These are phyloP conservation scores for Umbelopsis ramanniana DNA, from an alignment of 192 early-diverging fungal species.

Conservation along the genomic window DNA sequence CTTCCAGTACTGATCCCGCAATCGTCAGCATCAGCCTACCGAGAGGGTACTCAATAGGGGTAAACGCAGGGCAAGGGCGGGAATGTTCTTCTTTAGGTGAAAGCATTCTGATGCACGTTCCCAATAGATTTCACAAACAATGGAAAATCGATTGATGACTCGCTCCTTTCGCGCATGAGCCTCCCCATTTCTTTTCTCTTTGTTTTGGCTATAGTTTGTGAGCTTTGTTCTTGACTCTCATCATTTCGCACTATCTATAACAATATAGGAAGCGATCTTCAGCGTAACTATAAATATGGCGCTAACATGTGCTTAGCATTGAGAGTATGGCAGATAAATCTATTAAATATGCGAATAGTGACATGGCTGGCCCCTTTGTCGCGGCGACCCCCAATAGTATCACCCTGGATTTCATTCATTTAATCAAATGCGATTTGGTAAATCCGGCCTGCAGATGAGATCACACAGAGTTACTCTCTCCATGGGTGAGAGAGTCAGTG, in stretches of 20 bases:
- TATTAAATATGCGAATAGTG: too few relatives aligned
- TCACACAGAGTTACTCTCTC: not conserved
- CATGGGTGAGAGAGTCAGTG: not conserved
- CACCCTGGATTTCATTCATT: conserved; percentile 22
- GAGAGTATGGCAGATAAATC: too few relatives aligned
- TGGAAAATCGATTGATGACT: not conserved
- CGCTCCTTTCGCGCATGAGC: not conserved
- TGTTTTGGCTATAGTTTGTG: too few relatives aligned
- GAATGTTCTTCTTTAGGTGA: conserved; percentile 12
- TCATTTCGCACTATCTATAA: too few relatives aligned
- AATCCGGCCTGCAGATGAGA: conserved; percentile 1
- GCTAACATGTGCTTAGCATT: too few relatives aligned
- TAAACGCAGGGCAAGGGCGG: conserved; percentile 11
- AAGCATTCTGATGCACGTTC: conserved; percentile 21
- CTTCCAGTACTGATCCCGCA: too few relatives aligned
- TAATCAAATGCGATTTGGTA: conserved; percentile 2
- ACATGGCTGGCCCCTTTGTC: not conserved
- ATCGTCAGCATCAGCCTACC: not conserved
- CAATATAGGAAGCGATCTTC: too few relatives aligned
- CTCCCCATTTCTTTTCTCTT: too few relatives aligned
- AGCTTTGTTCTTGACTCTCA: too few relatives aligned
- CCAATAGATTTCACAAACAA: conserved; percentile 15
- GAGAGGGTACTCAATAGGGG: not conserved
- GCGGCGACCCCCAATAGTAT: not conserved
- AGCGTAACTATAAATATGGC: too few relatives aligned